A percentile compares a stretch with the other conserved stretches of the same genome.
Conservation (phyloP, 805 yeast species). For the Scheffersomyces lignosus region DNA sequence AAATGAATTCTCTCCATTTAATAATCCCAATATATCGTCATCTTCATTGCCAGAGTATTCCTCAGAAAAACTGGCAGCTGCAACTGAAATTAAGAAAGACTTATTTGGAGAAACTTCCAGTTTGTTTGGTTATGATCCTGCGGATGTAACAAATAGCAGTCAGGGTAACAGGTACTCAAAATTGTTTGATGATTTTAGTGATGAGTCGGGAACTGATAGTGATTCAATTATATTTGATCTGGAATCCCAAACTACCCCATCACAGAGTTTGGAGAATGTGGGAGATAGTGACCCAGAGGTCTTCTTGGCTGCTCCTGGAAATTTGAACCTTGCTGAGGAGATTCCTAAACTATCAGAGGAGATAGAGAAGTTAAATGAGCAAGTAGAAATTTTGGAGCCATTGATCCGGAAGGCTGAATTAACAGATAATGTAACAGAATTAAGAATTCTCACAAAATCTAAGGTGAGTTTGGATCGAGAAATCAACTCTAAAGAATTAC, state of each 20-base stretch:
- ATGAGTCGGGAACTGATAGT: conserved; percentile 32
- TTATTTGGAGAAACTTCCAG: conserved; percentile 26
- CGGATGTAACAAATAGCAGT: conserved; percentile 1
- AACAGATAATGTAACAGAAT: conserved; percentile 71
- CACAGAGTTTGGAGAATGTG: conserved; percentile 7
- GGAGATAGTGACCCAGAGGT: conserved; percentile 28
- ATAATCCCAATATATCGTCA: neutral
- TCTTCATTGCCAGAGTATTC: neutral
- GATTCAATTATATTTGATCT: conserved; percentile 28
- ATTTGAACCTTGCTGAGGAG: conserved; percentile 62
- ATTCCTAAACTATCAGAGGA: conserved; percentile 59
- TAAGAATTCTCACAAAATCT: conserved; percentile 68
- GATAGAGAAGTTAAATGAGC: conserved; percentile 59
- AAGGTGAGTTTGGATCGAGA: conserved; percentile 67
- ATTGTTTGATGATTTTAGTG: conserved; percentile 37
- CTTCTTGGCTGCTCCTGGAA: conserved; percentile 67
- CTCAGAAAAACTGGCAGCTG: neutral
- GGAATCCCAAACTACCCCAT: conserved; percentile 14
- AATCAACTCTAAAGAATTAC: conserved; percentile 68
- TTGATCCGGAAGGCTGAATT: conserved; percentile 79
- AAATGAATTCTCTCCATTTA: neutral
- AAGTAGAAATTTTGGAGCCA: conserved; percentile 63
- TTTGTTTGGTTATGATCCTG: conserved; percentile 29
- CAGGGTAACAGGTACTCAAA: conserved; percentile 20
- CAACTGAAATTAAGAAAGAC: conserved; percentile 13